Conservation (phyloP, 176 grass and related monocot species). For the Oryza longistaminata region DNA sequence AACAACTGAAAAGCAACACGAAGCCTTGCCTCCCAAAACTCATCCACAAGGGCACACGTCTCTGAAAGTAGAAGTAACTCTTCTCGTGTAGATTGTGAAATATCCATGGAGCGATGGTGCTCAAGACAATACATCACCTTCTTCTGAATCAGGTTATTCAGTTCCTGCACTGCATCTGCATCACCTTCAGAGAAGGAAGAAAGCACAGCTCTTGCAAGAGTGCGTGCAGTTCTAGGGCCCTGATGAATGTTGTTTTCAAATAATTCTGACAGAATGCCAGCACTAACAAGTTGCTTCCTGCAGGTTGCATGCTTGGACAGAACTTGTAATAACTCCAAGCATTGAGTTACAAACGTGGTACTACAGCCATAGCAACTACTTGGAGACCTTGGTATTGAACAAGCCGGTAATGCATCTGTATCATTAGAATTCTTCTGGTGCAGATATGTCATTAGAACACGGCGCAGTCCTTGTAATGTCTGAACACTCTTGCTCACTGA, state of each 20-base stretch:
- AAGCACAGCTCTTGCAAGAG: slow-evolving; percentile 81
- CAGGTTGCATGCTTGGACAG: slow-evolving; percentile 82
- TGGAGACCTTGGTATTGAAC: slow-evolving; percentile 74
- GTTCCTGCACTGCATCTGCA: slow-evolving; percentile 76
- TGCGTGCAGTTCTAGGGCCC: slow-evolving; percentile 70
- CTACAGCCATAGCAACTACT: slow-evolving; percentile 94
- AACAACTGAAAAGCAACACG: slow-evolving; percentile 89
- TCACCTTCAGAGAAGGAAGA: slow-evolving; percentile 92
- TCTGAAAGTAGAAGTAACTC: slow-evolving; percentile 90
- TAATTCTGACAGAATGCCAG: slow-evolving; percentile 85
- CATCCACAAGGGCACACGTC: slow-evolving; percentile 84
- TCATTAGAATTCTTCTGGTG: slow-evolving; percentile 81
- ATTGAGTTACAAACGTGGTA: slow-evolving; percentile 89
- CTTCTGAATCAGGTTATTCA: slow-evolving; percentile 91
- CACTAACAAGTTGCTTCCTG: slow-evolving; percentile 80
- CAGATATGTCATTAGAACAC: slow-evolving; percentile 86
- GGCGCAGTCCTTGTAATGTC: slow-evolving; percentile 87
- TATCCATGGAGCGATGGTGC: slow-evolving; percentile 96
- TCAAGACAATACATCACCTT: slow-evolving; percentile 98
- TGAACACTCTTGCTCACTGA: slow-evolving; percentile 98
- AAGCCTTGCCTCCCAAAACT: slow-evolving; percentile 92
- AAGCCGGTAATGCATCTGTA: slow-evolving; percentile 41
- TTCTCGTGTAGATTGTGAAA: slow-evolving; percentile 86
- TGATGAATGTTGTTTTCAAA: slow-evolving; percentile 99
- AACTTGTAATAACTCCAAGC: slow-evolving; percentile 90